A percentile compares a stretch with the other conserved stretches of the same genome.
Conservation (phyloP, 148 eudicot species). For the Talinum fruticosum region DNA sequence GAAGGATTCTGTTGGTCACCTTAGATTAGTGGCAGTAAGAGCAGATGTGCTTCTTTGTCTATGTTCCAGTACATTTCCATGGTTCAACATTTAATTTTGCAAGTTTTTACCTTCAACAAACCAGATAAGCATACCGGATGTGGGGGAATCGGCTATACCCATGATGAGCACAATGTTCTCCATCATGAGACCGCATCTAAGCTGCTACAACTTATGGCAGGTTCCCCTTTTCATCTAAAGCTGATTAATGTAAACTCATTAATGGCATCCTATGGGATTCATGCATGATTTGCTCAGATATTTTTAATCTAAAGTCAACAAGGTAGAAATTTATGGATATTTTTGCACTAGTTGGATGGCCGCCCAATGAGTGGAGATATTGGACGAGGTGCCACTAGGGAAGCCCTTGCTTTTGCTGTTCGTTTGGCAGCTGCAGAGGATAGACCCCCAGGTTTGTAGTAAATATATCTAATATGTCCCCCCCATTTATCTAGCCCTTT, state of each 20-base stretch:
- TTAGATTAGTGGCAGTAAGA: slow-evolving; percentile 76
- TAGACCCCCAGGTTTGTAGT: slow-evolving; percentile 66
- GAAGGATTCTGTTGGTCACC: slow-evolving; percentile 55
- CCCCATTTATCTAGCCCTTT: background rate
- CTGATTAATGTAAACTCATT: background rate
- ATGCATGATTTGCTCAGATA: background rate
- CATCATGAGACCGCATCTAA: slow-evolving; percentile 56
- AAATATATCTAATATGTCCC: background rate
- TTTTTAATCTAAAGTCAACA: background rate
- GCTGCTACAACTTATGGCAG: slow-evolving; percentile 86
- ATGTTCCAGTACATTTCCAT: background rate
- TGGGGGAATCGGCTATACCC: slow-evolving; percentile 44
- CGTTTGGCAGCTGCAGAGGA: slow-evolving; percentile 59
- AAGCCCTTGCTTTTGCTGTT: slow-evolving; percentile 66
- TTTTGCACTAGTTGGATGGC: slow-evolving; percentile 69
- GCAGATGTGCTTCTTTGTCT: background rate
- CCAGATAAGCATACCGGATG: slow-evolving; percentile 81
- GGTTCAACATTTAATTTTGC: slow-evolving; percentile 14
- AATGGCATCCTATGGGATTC: background rate
- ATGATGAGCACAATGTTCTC: slow-evolving; percentile 63
- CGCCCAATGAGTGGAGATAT: slow-evolving; percentile 99
- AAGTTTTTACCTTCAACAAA: slow-evolving; percentile 21
- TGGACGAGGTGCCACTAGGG: slow-evolving; percentile 88
- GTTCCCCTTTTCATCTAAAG: slow-evolving; percentile 25
- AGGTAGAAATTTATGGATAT: slow-evolving; percentile 10